Base-by-base conservation (phyloP, 1,139 yeast genomes). In the Magnusiomyces ingens region DNA sequence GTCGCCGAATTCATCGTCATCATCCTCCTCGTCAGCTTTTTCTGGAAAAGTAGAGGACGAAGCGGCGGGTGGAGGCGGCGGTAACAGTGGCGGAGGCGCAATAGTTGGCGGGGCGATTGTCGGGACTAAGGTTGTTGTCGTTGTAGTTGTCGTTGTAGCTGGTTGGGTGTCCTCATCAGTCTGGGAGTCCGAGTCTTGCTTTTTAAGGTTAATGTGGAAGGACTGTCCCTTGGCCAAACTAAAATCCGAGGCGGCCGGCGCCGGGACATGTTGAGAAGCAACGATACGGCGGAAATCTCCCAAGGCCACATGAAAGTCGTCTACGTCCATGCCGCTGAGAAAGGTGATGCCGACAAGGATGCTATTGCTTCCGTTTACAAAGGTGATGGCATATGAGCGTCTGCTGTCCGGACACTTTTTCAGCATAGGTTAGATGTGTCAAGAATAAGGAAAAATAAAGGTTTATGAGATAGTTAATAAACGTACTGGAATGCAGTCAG, bases 1-100 rank as follows among this genome's bases (percentile, higher is more conserved):
- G 53, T 75, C 79, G 3, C 77, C 77, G 64, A 73, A 74, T 38
- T 73, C 76, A 37, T 72, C 77, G 47, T 70, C 74, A 58, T 18
- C 42, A 36, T 44, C 47, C 3, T 44, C 47, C 3, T 44, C 47
- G 6, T 43, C 26, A 8, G 8, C 45, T 18, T 15, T 11, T 18
- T 15, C 26, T 11, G 11, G 21, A 8, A 8, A 3, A 10, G 17
- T 13, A 10, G 8, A 13, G 5, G 19, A 11, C 17, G 29, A 11
- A 8, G 38, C 3, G 11, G 38, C 19, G 12, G 38, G 17, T 43
- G 46, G 46, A 5, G 63, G 63, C 17, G 63, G 63, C 4, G 60
- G 58, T 18, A 60, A 51, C 18, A 58, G 55, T 1, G 60, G 59
- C 29, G 55, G 52, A 3, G 48, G 48, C 15, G 50, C 55, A 37